Base-by-base conservation (phyloP, 1,139 yeast species). In the Protomyces lactucae-debilis region DNA sequence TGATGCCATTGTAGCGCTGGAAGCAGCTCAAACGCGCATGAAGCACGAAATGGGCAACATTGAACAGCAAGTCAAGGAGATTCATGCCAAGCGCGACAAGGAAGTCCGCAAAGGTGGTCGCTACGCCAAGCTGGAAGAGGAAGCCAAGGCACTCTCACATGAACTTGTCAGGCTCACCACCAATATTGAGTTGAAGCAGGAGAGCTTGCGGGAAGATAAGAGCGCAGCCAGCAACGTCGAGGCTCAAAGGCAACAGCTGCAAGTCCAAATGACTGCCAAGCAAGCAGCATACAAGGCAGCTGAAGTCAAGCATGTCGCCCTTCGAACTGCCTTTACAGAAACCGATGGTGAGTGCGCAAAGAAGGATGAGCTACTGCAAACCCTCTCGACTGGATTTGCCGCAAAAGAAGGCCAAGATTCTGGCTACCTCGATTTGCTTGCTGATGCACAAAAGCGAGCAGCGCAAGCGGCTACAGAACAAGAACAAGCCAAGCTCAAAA, bases 361-460 rank as follows among this genome's bases (percentile, higher is more conserved):
- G 67, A 88, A 88, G 70, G 95, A 90, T 71, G 97, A 92, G 68
- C 79, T 92, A 23, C 76, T 90, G 16, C 86, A 95, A 3, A 85
- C 96, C 0, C 79, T 95, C 52, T 85, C 93, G 0, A 92, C 98
- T 0, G 99, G 99, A 70, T 85, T 93, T 14, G 88, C 97, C 0
- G 83, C 96, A 0, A 86, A 85, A 65, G 97, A 96, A 60, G 81
- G 85, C 0, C 80, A 86, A 1, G 88, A 88, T 67, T 86, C 91
- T 43, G 97, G 97, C 14, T 93, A 90, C 73, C 79, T 83, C 65
- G 82, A 86, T 2, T 96, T 91, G 71, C 56, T 64, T 18, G 63
- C 84, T 65, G 85, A 83, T 59, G 86, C 84, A 2, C 87, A 88
- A 69, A 81, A 81, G 43, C 79, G 78, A 55, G 75, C 86, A 3